Conservation (phyloP, 148 eudicot species). For the Talinum fruticosum region DNA sequence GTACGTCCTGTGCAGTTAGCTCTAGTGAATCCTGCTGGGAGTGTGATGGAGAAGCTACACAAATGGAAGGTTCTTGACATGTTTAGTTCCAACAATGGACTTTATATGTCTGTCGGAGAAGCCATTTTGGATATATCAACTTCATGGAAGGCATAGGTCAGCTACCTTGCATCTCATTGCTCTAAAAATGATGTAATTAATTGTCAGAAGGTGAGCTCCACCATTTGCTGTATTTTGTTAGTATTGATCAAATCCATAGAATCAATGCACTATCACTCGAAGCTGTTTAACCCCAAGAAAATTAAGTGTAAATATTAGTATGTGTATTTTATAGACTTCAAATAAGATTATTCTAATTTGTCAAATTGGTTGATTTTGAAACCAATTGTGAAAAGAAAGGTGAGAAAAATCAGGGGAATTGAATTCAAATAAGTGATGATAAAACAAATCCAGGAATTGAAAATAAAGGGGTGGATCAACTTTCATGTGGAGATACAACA, state of each 20-base stretch:
- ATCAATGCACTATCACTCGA: background rate
- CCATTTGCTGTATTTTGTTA: background rate
- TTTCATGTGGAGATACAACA: background rate
- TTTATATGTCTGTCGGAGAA: constrained; percentile 71
- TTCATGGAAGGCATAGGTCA: constrained; percentile 45
- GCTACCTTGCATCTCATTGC: background rate
- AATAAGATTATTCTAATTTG: background rate
- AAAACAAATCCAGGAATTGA: background rate
- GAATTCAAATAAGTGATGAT: background rate
- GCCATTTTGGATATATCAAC: constrained; percentile 73
- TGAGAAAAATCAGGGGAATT: background rate
- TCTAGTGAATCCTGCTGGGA: constrained; percentile 71
- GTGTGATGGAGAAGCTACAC: constrained; percentile 82
- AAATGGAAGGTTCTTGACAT: constrained; percentile 55
- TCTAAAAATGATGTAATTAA: background rate
- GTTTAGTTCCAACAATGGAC: constrained; percentile 46
- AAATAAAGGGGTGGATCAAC: background rate
- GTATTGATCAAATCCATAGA: background rate
- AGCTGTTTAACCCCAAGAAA: background rate
- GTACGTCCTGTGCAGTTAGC: constrained; percentile 43
- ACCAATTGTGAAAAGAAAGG: background rate
- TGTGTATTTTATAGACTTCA: background rate
- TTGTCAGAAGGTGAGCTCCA: background rate
- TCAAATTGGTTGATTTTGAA: background rate
- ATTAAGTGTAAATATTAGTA: background rate